Evolutionary conservation across 1,284 basidiomycete species (phyloP), one percentile per base, ranked within the genome.

Genomic region (Caloboletus firmus): DNA sequence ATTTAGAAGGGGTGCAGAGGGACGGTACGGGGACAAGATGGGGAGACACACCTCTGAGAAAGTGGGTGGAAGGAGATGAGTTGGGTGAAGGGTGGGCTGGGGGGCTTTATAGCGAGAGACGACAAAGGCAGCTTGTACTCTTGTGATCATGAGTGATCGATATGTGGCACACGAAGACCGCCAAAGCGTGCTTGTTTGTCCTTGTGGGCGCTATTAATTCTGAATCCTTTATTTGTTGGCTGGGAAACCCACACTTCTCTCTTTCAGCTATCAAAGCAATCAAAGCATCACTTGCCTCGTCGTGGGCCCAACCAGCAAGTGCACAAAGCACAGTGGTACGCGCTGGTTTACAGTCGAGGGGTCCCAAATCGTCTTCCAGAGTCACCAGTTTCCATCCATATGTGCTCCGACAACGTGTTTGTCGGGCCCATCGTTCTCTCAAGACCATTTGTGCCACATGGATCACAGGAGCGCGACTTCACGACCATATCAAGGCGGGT

Each of bases 111-210:
- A 60, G 49, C 17, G 18, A 28, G 22, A 13, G 43, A 34, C 58
- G 49, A 67, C 63, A 61, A 68, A 65, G 61, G 65, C 59, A 54
- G 58, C 46, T 56, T 60, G 60, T 51, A 52, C 56, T 57, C 41
- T 52, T 58, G 53, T 45, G 51, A 65, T 62, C 71, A 72, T 70
- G 61, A 45, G 59, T 51, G 61, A 66, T 62, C 58, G 58, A 61
- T 66, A 62, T 65, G 57, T 63, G 59, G 52, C 58, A 50, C 50
- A 46, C 40, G 36, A 45, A 49, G 54, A 49, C 51, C 45, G 61
- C 59, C 64, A 67, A 67, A 71, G 66, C 66, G 61, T 67, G 49
- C 50, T 75, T 75, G 74, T 76, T 74, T 76, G 74, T 74, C 67
- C 72, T 64, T 76, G 72, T 75, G 71, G 72, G 72, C 61, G 72